Evolutionary conservation across 495 filamentous ascomycete genomes (phyloP).

Genomic region (Geoglossum glabrum): DNA sequence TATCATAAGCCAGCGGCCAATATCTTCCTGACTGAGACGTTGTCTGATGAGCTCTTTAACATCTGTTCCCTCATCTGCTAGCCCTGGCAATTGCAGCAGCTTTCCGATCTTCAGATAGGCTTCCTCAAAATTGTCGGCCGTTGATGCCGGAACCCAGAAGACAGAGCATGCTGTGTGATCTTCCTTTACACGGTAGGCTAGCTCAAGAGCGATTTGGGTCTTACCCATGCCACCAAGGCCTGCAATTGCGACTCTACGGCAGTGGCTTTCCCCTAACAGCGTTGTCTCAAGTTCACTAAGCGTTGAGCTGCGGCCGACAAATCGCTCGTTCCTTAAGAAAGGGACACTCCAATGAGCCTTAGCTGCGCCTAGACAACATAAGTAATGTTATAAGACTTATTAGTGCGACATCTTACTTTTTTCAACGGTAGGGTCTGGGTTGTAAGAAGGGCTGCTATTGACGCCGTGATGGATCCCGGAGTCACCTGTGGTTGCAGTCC

Average conservation of each 20-base stretch:
- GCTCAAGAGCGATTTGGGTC: conserved; percentile 9
- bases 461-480: no score
- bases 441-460: no score
- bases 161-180: background rate
- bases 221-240: conserved; percentile 12
- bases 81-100: background rate
- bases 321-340: conserved; percentile 12
- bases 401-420: no score
- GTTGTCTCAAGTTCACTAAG: conserved; percentile 10
- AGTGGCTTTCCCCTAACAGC: conserved; percentile 1
- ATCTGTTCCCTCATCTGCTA: background rate
- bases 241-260: conserved; percentile 4
- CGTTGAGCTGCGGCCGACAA: conserved; percentile 14
- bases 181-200: background rate
- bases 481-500: no score
- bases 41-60: background rate
- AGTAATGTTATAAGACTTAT: no score
- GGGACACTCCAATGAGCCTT: conserved; percentile 8
- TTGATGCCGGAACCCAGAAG: background rate
- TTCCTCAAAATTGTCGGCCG: background rate
- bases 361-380: no score
- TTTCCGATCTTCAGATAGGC: background rate
- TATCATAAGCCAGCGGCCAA: background rate
- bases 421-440: no score
- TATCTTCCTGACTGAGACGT: background rate